phyloP scores from a whole-genome alignment of 1,139 yeast genomes.

The Barnettozyma hawaiiensis region DNA sequence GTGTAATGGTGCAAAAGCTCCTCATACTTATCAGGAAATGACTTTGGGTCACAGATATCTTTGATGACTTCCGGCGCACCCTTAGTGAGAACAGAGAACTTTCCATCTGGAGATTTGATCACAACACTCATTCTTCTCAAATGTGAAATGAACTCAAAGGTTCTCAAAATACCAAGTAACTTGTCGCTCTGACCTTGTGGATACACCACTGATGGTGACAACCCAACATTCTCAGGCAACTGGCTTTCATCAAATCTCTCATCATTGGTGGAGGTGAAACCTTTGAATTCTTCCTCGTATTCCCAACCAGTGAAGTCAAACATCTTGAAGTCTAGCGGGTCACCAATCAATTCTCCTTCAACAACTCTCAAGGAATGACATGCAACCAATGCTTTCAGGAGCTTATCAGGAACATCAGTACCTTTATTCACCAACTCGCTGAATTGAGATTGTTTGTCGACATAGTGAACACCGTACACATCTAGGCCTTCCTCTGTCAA shows the following conservation, averaged over 20 bases:
- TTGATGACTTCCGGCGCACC: conserved; percentile 98
- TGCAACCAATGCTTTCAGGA: conserved; percentile 56
- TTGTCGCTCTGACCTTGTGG: conserved; percentile 30
- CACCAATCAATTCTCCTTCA: conserved; percentile 81
- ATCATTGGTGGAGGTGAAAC: conserved; percentile 33
- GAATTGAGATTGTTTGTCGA: conserved; percentile 40
- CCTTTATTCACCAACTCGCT: conserved; percentile 39
- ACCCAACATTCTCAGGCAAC: conserved; percentile 36
- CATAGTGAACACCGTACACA: conserved; percentile 78
- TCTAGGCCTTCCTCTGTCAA: conserved; percentile 95
- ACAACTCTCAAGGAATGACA: conserved; percentile 84
- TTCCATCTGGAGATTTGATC: conserved; percentile 37
- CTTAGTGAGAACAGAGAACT: conserved; percentile 58
- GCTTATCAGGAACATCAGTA: conserved; percentile 26
- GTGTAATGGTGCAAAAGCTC: conserved; percentile 77
- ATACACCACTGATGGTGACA: conserved; percentile 45
- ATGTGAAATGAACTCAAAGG: conserved; percentile 79
- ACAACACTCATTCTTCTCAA: conserved; percentile 90
- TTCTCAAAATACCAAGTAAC: conserved; percentile 53
- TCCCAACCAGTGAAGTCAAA: conserved; percentile 81
- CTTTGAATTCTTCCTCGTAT: conserved; percentile 57
- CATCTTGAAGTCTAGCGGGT: conserved; percentile 90
- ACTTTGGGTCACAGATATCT: conserved; percentile 62
- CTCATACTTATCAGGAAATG: conserved; percentile 71
- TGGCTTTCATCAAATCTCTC: conserved; percentile 32